phyloP scores from a whole-genome alignment of 2,329 filamentous ascomycete species.

The Paraconiothyrium sp. region DNA sequence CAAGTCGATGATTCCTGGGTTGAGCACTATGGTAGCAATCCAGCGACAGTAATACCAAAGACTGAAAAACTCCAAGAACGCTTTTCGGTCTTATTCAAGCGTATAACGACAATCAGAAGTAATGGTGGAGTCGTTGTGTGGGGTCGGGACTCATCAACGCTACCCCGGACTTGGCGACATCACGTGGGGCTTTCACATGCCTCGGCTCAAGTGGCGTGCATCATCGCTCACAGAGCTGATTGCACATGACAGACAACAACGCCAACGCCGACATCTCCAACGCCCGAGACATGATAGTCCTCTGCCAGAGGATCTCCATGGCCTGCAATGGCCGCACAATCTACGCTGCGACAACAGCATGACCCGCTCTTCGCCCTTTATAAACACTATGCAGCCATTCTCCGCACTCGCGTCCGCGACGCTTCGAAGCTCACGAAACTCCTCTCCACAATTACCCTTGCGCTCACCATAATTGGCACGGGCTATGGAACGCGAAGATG shows the following conservation, averaged over 20 bases:
- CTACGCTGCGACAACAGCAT: slow-evolving; percentile 69
- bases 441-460: slow-evolving; percentile 77
- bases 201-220: slow-evolving; percentile 19
- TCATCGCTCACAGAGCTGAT: slow-evolving; percentile 13
- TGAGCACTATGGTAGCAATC: too few relatives aligned
- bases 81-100: too few relatives aligned
- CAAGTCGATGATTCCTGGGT: too few relatives aligned
- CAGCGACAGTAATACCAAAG: too few relatives aligned
- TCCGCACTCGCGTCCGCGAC: slow-evolving; percentile 55
- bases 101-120: too few relatives aligned
- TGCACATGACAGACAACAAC: slow-evolving; percentile 21
- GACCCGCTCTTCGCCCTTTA: slow-evolving; percentile 59
- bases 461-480: slow-evolving; percentile 79
- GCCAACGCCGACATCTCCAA: slow-evolving; percentile 16
- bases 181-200: slow-evolving; percentile 21
- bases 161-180: slow-evolving; percentile 5
- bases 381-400: slow-evolving; percentile 56
- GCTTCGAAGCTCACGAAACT: slow-evolving; percentile 78
- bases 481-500: slow-evolving; percentile 81
- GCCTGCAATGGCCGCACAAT: slow-evolving; percentile 81
- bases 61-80: too few relatives aligned
- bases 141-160: not conserved
- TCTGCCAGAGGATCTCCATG: slow-evolving; percentile 35
- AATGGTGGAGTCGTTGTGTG: not conserved
- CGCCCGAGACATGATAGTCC: slow-evolving; percentile 37